Conservation (phyloP, 1,284 basidiomycete genomes). For the Boletus sp. region DNA sequence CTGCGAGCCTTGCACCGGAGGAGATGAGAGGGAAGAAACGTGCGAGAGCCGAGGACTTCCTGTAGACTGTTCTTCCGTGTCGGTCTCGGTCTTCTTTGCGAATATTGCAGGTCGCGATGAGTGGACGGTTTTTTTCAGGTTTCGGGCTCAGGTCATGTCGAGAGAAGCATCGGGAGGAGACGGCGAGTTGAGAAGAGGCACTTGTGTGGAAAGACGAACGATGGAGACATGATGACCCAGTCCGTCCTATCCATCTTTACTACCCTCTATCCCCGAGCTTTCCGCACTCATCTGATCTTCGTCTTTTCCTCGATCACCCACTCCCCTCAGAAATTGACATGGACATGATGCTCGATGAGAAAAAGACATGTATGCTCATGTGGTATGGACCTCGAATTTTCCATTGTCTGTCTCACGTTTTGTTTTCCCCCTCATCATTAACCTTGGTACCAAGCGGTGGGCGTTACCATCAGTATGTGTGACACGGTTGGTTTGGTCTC, state of each 20-base stretch:
- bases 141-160: slow-evolving; percentile 26
- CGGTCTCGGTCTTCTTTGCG: slow-evolving; percentile 31
- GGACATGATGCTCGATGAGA: slow-evolving; percentile 8
- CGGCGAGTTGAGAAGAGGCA: background rate
- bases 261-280: slow-evolving; percentile 19
- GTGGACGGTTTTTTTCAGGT: slow-evolving; percentile 31
- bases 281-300: slow-evolving; percentile 26
- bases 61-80: slow-evolving; percentile 37
- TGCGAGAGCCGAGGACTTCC: slow-evolving; percentile 74
- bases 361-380: slow-evolving; percentile 18
- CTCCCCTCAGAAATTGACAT: slow-evolving; percentile 4
- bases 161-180: slow-evolving; percentile 6
- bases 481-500: slow-evolving; percentile 30
- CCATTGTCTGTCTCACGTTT: slow-evolving; percentile 22
- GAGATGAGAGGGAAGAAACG: slow-evolving; percentile 73
- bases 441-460: slow-evolving; percentile 19
- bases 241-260: slow-evolving; percentile 32
- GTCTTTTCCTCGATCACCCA: slow-evolving; percentile 12
- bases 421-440: slow-evolving; percentile 9
- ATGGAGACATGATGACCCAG: slow-evolving; percentile 29
- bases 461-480: slow-evolving; percentile 15
- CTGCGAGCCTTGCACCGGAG: slow-evolving; percentile 36
- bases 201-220: slow-evolving; percentile 3
- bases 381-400: slow-evolving; percentile 24
- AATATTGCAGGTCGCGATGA: slow-evolving; percentile 29